Base-by-base conservation (phyloP, 352 stramenopile species). In the Pythium guiyangense region DNA sequence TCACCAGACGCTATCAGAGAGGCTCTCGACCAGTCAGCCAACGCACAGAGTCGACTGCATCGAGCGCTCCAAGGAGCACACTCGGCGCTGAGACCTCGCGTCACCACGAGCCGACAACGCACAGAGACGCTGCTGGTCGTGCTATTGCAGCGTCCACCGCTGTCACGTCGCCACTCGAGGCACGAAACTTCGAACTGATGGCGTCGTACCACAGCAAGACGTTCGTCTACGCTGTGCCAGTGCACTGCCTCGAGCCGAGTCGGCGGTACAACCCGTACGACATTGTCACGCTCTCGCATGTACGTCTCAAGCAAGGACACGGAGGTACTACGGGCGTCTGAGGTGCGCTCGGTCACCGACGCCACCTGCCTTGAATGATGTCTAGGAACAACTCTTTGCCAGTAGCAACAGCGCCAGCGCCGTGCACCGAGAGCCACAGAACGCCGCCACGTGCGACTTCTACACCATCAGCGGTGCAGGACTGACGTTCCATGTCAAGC, bases 241-340 rank as follows among this genome's bases (percentile, higher is more conserved):
- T 68, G 2, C 77, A 89, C 37, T 82, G 69, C 26, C 55, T 92
- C 8, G 64, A 87, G n/a, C 49, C 45, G 3, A 63, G 60, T 6
- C 52, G 70, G 1, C 65, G 59, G 12, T 89, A 89, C 54, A 77
- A 92, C 27, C 82, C 82, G 2, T 92, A 90, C 62, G 69, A 88
- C 26, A 78, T 92, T 39, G 60, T 77, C 43, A 72, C 69, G 10
- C 60, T 92, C 6, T 73, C 82, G 0, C 75, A 86, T 63, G 81
- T 90, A 71, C 26, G 66, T 46, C 43, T 60, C 17, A 17, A 14
- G 3, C 44, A 11, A 31, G 20, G 11, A 6, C 18, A 6, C 34
- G 20, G 29, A 34, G 4, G 4, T 34, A 34, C 29, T 34, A 34
- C 4, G 29, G 8, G 29, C 4, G 29, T 4, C 4, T 34, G 29